phyloP scores from a whole-genome alignment of 108 stramenopile species.

The Fragilaria crotonensis region DNA sequence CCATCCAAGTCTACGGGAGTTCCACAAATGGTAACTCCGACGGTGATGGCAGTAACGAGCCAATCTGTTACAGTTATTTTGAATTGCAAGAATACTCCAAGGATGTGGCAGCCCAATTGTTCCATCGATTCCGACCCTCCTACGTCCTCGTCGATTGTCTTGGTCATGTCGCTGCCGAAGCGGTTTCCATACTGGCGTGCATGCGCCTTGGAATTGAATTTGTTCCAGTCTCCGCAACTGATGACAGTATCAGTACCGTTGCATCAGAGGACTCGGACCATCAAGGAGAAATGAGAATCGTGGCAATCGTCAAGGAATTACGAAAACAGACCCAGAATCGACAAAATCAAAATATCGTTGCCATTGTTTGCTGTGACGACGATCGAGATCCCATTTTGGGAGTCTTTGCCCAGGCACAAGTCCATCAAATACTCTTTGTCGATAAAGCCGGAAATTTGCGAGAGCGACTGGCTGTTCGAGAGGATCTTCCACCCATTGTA shows the following conservation, averaged over 20 bases:
- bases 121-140: conserved; percentile 24
- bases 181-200: conserved; percentile 27
- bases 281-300: conserved; percentile 15
- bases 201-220: conserved; percentile 28
- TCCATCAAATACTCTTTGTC: conserved; percentile 28
- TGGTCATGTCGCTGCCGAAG: conserved; percentile 17
- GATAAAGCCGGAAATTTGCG: conserved; percentile 16
- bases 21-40: no score
- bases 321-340: not conserved
- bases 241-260: not conserved
- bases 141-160: conserved; percentile 35
- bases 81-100: conserved; percentile 35
- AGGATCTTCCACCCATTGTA: conserved; percentile 4
- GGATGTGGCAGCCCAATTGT: conserved; percentile 23
- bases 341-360: conserved; percentile 10
- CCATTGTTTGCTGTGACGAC: conserved; percentile 24
- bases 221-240: conserved; percentile 24
- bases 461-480: conserved; percentile 26
- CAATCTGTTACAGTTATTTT: conserved; percentile 21
- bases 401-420: conserved; percentile 24
- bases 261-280: conserved; percentile 13
- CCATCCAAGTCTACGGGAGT: conserved; percentile 5
- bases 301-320: conserved; percentile 21
- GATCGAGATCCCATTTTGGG: conserved; percentile 32
- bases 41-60: not conserved